Percentiles rank a stretch among this genome's conserved stretches.
phyloP scores from a whole-genome alignment of 2,329 filamentous ascomycete species.

The Cladophialophora psammophila region DNA sequence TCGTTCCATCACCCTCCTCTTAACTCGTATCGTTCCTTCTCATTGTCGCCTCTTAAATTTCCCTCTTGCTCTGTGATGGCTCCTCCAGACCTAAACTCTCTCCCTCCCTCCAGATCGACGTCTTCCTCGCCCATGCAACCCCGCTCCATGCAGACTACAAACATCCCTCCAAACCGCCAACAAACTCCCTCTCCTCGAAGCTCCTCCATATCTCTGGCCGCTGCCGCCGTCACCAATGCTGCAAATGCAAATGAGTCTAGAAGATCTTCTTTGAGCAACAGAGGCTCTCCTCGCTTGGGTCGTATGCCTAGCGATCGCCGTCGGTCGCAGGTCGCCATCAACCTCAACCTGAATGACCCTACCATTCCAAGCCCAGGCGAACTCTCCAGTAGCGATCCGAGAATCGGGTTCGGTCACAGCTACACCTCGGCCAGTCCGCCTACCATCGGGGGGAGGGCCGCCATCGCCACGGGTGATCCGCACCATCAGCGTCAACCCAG shows the following conservation, averaged over 20 bases:
- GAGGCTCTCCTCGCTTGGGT: conserved; percentile 44
- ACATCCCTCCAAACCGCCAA: conserved; percentile 43
- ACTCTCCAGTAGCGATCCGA: conserved; percentile 48
- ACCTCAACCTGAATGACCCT: conserved; percentile 51
- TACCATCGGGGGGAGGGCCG: conserved; percentile 51
- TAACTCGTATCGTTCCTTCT: conserved; percentile 2
- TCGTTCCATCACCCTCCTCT: conserved; percentile 2
- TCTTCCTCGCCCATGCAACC: conserved; percentile 49
- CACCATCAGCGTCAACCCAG: conserved; percentile 58
- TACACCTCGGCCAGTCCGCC: conserved; percentile 54
- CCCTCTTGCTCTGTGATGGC: conserved; percentile 59
- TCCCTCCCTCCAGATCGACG: conserved; percentile 64
- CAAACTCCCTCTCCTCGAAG: conserved; percentile 59
- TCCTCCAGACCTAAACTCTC: conserved; percentile 73
- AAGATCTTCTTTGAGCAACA: conserved; percentile 49
- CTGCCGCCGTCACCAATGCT: conserved; percentile 78
- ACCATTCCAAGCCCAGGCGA: conserved; percentile 48
- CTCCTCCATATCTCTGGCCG: conserved; percentile 75
- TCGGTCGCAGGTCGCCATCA: conserved; percentile 51
- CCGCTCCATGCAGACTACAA: conserved; percentile 41
- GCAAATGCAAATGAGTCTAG: conserved; percentile 72
- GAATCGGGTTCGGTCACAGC: conserved; percentile 46
- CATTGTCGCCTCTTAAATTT: not conserved
- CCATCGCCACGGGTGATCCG: conserved; percentile 54
- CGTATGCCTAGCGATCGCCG: conserved; percentile 50